Evolutionary conservation across 805 yeast genomes (phyloP), one percentile per base, ranked within the genome.

Genomic region (Isabelozyma rhagii): DNA sequence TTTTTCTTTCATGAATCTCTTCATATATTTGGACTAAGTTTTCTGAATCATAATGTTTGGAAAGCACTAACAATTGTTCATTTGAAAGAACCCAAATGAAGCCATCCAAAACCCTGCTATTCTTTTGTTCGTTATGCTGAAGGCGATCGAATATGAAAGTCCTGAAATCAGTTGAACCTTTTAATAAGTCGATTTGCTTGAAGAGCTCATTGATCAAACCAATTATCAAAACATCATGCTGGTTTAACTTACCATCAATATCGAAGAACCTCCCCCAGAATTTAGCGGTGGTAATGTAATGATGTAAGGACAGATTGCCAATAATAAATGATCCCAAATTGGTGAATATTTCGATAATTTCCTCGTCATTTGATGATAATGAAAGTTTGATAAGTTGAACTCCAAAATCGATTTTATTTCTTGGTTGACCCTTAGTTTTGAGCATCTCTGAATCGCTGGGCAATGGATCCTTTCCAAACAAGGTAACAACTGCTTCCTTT

Each of bases 401-500:
- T 14, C 39, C 45, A 25, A 43, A 43, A 8, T 43, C 38, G 7
- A 43, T 8, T 31, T 17, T 43, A 15, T 28, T 28, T 17, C 21
- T 31, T 11, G 45, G 45, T 27, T 10, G 6, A 9, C 38, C 14
- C 17, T 44, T 51, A 46, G 25, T 42, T 49, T 31, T 59, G 59
- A 2, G 31, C 7, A 10, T 31, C 36, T 31, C 10, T 2, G 36
- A 31, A 13, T 31, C n/a, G 8, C 8, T 3, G n/a, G 36, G 36
- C n/a, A 31, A 31, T 21, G 17, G 44, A 13, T 28, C 36, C 11
- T 15, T 15, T 8, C 31, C 21, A 3, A 58, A 45, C 7, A 66
- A 51, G 8, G 48, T 46, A 3, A 47, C n/a, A 6, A 71, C 44
- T 3, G 66, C 60, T 1, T 47, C 53, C 48, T 63, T 48, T 6